Percentiles rank a stretch among this genome's conserved stretches.
These are phyloP conservation scores for Hirsutella thompsonii DNA, from an alignment of 2,329 filamentous ascomycete species.

Conservation along the genomic window DNA sequence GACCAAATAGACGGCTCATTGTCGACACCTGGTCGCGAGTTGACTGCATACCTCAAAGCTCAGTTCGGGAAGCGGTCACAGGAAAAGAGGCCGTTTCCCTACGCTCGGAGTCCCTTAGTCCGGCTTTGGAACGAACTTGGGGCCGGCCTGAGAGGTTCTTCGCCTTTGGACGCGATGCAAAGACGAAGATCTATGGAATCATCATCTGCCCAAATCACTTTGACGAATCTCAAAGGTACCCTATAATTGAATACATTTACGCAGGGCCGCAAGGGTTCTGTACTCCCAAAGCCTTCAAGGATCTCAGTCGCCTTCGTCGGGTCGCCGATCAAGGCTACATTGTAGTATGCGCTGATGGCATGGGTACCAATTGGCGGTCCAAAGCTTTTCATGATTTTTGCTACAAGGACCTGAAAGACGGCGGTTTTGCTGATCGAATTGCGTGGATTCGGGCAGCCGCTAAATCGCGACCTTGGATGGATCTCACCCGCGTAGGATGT, in stretches of 20 bases:
- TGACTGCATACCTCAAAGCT: conserved; percentile 8
- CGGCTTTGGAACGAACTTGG: neutral
- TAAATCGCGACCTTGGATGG: conserved; percentile 14
- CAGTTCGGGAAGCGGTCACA: conserved; percentile 7
- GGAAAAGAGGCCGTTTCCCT: neutral
- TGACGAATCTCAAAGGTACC: conserved; percentile 12
- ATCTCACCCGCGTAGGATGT: conserved; percentile 14
- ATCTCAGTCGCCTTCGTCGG: conserved; percentile 6
- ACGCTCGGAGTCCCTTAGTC: neutral
- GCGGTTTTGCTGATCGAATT: conserved; percentile 16
- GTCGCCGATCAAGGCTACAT: conserved; percentile 17
- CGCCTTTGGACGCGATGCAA: conserved; percentile 12
- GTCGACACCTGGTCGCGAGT: conserved; percentile 15
- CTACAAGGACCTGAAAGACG: conserved; percentile 16
- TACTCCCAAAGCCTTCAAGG: conserved; percentile 12
- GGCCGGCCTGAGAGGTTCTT: conserved; percentile 11
- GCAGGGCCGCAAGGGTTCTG: conserved; percentile 13
- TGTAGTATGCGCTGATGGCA: conserved; percentile 16
- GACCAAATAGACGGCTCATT: conserved; percentile 9
- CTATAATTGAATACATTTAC: conserved; percentile 16
- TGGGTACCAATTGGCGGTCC: conserved; percentile 17
- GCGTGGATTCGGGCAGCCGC: conserved; percentile 15
- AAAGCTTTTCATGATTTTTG: conserved; percentile 17
- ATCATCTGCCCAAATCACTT: conserved; percentile 13
- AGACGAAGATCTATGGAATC: conserved; percentile 13